phyloP scores from a whole-genome alignment of 306 rosid species.

The Cucumis hystrix region DNA sequence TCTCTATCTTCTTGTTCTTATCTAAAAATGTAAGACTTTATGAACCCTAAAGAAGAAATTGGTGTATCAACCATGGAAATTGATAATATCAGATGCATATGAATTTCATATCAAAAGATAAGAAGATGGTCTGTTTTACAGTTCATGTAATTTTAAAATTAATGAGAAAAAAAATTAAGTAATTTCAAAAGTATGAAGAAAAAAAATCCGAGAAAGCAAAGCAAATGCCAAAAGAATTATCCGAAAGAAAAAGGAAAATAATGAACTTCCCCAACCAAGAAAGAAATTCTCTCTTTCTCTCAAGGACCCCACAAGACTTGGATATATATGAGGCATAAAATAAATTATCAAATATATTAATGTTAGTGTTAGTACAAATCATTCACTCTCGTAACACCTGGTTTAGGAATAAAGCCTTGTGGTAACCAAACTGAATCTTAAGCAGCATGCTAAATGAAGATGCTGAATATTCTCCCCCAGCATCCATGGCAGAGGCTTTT shows the following conservation, averaged over 20 bases:
- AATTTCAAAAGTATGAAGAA: neutral
- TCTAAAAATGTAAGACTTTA: neutral
- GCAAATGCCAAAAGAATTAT: neutral
- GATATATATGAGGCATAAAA: constrained; percentile 3
- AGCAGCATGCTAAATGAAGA: neutral
- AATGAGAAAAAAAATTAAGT: neutral
- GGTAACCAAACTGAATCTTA: neutral
- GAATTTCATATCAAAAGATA: neutral
- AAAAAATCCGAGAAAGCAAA: neutral
- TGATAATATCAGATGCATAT: neutral
- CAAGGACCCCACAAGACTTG: constrained; percentile 2
- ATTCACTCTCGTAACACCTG: neutral
- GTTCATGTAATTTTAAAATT: neutral
- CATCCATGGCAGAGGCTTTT: neutral
- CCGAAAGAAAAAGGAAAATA: neutral
- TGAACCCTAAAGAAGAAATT: neutral
- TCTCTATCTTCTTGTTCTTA: neutral
- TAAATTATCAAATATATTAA: neutral
- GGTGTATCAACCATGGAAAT: neutral
- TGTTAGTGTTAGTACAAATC: neutral
- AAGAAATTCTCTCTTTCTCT: neutral
- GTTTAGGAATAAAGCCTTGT: neutral
- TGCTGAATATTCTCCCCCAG: neutral
- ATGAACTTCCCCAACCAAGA: neutral
- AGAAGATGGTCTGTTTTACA: neutral